A percentile compares a stretch with the other conserved stretches of the same genome.
phyloP scores from a whole-genome alignment of 768 basidiomycete genomes.

The Amanita jacksonii region DNA sequence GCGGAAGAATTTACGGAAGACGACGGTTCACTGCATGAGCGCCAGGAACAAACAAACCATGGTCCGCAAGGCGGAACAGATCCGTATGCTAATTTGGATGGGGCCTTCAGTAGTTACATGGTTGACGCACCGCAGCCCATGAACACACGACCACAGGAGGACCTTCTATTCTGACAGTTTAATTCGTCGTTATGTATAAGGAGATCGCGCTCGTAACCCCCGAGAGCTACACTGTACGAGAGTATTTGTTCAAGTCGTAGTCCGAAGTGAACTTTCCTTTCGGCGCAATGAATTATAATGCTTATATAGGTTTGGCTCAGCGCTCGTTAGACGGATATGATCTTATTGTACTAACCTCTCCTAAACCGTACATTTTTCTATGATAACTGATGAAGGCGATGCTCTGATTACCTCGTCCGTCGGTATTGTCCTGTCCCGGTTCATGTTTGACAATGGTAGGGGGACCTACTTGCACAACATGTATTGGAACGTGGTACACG shows the following conservation, averaged over 20 bases:
- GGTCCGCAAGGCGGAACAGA: slow-evolving; percentile 37
- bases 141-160: slow-evolving; percentile 36
- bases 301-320: slow-evolving; percentile 29
- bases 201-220: no score
- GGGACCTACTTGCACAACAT: slow-evolving; percentile 77
- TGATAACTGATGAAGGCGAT: slow-evolving; percentile 83
- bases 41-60: slow-evolving; percentile 31
- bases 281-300: slow-evolving; percentile 85
- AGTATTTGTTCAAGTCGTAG: background rate
- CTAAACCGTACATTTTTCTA: slow-evolving; percentile 87
- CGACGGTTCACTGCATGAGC: slow-evolving; percentile 19
- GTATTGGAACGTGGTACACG: slow-evolving; percentile 75
- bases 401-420: slow-evolving; percentile 23
- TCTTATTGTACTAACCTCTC: slow-evolving; percentile 51
- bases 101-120: slow-evolving; percentile 64
- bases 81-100: slow-evolving; percentile 78
- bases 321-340: background rate
- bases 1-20: slow-evolving; percentile 17
- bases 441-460: slow-evolving; percentile 82
- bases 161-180: slow-evolving; percentile 42
- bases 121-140: slow-evolving; percentile 68
- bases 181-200: background rate
- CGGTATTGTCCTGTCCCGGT: slow-evolving; percentile 31
- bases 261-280: slow-evolving; percentile 14
- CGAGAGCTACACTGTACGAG: background rate